phyloP scores from a whole-genome alignment of 495 filamentous ascomycete genomes.

The Annulohypoxylon nitens region DNA sequence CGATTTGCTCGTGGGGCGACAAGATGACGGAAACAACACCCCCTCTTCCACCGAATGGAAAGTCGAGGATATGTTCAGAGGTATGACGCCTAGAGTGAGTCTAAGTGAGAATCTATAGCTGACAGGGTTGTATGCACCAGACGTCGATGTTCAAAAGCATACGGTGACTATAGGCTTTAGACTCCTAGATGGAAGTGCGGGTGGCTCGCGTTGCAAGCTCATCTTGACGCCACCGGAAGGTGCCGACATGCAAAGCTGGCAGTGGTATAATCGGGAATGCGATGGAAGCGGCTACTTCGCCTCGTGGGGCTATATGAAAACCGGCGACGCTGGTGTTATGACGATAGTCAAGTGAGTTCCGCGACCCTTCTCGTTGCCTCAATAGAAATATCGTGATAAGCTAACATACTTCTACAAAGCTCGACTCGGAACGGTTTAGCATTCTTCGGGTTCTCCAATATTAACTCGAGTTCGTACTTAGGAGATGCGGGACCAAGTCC shows the following conservation, averaged over 20 bases:
- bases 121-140: slow-evolving; percentile 5
- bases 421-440: slow-evolving; percentile 23
- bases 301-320: slow-evolving; percentile 44
- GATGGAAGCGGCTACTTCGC: slow-evolving; percentile 31
- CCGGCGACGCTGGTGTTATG: slow-evolving; percentile 39
- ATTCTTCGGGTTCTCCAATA: slow-evolving; percentile 44
- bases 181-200: slow-evolving; percentile 13
- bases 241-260: slow-evolving; percentile 27
- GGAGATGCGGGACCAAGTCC: slow-evolving; percentile 33
- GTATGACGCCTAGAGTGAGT: slow-evolving; percentile 8
- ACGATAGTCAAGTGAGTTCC: slow-evolving; percentile 44
- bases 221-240: slow-evolving; percentile 22
- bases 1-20: neutral
- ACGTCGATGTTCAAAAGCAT: slow-evolving; percentile 24
- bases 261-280: slow-evolving; percentile 38
- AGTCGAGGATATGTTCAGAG: slow-evolving; percentile 29
- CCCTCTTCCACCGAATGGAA: slow-evolving; percentile 17
- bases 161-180: slow-evolving; percentile 26
- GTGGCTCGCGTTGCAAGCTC: slow-evolving; percentile 21
- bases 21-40: neutral
- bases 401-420: slow-evolving; percentile 23
- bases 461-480: slow-evolving; percentile 30
- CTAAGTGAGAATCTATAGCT: neutral
- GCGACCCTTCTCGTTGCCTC: neutral
- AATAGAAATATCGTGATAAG: neutral